Evolutionary conservation across 2,329 filamentous ascomycete species (phyloP).

Genomic region (Fusarium cyanostomum): DNA sequence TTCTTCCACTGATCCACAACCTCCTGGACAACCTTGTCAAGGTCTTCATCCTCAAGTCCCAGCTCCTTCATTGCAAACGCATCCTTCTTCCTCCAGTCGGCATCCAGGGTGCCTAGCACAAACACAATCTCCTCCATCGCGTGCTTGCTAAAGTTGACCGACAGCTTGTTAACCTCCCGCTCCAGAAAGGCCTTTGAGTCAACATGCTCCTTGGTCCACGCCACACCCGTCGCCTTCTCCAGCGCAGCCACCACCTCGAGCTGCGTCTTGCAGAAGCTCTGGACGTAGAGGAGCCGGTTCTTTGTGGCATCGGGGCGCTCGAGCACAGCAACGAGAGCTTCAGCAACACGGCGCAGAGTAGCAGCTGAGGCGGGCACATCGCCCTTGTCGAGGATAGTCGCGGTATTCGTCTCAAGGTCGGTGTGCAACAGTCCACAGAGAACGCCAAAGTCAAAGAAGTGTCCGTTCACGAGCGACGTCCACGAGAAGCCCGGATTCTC

Average conservation of each 20-base stretch:
- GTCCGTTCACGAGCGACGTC: constrained; percentile 55
- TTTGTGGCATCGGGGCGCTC: constrained; percentile 59
- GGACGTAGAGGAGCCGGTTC: constrained; percentile 60
- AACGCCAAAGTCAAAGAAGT: constrained; percentile 62
- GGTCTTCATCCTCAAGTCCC: constrained; percentile 56
- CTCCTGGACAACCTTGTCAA: constrained; percentile 53
- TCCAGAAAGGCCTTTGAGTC: constrained; percentile 54
- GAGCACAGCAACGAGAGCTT: constrained; percentile 61
- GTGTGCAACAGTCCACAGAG: constrained; percentile 52
- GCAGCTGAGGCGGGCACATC: constrained; percentile 58
- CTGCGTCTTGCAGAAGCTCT: constrained; percentile 59
- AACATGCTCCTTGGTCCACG: constrained; percentile 47
- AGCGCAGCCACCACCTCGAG: constrained; percentile 57
- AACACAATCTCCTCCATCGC: constrained; percentile 60
- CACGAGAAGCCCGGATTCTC: constrained; percentile 59
- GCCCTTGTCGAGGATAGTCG: constrained; percentile 62
- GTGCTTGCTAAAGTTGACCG: constrained; percentile 46
- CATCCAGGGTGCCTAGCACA: constrained; percentile 57
- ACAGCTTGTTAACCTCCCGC: constrained; percentile 50
- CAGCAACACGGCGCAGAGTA: constrained; percentile 58
- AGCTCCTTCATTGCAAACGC: constrained; percentile 59
- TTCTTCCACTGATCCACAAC: constrained; percentile 44
- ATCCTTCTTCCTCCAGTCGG: constrained; percentile 56
- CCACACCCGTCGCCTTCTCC: constrained; percentile 59
- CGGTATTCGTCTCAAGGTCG: constrained; percentile 54